Conservation (phyloP, 345 rosid genomes). For the Eucalyptus marginata region DNA sequence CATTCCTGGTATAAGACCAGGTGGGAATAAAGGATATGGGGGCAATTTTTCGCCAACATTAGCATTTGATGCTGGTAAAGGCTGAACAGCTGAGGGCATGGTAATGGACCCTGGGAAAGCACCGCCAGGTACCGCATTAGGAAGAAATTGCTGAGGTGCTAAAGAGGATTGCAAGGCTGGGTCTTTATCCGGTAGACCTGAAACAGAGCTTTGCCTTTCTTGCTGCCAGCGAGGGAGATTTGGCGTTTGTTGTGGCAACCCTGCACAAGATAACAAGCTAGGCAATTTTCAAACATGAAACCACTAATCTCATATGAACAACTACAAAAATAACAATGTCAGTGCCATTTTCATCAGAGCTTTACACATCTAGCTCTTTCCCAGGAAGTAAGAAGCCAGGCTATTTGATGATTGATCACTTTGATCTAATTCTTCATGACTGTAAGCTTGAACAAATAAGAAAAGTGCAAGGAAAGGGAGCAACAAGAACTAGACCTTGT, state of each 20-base stretch:
- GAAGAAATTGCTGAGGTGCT: constrained; percentile 49
- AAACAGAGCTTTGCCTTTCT: constrained; percentile 30
- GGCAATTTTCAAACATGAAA: not conserved
- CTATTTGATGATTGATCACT: not conserved
- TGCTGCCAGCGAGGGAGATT: constrained; percentile 54
- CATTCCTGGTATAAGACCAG: constrained; percentile 98
- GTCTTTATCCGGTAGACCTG: constrained; percentile 33
- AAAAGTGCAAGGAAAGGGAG: not conserved
- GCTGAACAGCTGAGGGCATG: constrained; percentile 37
- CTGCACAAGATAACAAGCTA: constrained; percentile 8
- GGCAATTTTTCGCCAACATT: constrained; percentile 57
- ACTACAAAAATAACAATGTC: not conserved
- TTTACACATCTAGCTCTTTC: not conserved
- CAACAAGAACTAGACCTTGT: not conserved
- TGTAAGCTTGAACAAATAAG: not conserved
- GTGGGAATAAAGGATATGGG: constrained; percentile 94
- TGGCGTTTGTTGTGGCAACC: constrained; percentile 21
- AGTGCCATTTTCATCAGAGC: not conserved
- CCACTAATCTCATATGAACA: not conserved
- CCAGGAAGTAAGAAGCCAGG: not conserved
- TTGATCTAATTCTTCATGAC: not conserved
- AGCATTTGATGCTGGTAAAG: constrained; percentile 33
- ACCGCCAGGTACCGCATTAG: constrained; percentile 39
- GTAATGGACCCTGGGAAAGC: constrained; percentile 50
- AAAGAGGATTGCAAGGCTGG: constrained; percentile 26